phyloP scores from a whole-genome alignment of 2,329 filamentous ascomycete species.

The Nigrospora sphaerica region DNA sequence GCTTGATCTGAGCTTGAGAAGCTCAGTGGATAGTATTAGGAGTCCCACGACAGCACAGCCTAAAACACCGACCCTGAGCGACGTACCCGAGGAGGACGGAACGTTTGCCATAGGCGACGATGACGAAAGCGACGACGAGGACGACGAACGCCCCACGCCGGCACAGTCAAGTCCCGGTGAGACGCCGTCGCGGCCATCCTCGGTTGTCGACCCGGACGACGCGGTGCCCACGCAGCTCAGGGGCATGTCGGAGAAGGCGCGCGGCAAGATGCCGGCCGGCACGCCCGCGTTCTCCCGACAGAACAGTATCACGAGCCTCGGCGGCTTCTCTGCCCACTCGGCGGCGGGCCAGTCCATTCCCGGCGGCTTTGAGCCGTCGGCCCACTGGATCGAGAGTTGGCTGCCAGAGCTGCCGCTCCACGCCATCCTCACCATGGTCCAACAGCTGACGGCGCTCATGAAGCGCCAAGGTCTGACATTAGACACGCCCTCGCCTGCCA shows the following conservation, averaged over 20 bases:
- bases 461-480: constrained; percentile 37
- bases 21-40: constrained; percentile 60
- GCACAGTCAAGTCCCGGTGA: constrained; percentile 58
- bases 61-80: constrained; percentile 49
- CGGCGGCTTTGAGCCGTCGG: constrained; percentile 68
- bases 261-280: constrained; percentile 89
- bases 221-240: constrained; percentile 74
- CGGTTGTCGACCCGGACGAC: constrained; percentile 63
- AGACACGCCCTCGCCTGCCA: constrained; percentile 35
- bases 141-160: constrained; percentile 47
- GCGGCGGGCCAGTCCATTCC: constrained; percentile 47
- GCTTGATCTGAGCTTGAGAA: constrained; percentile 41
- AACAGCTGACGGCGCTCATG: constrained; percentile 54
- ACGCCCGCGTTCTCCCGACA: constrained; percentile 79
- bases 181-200: constrained; percentile 58
- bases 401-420: constrained; percentile 86
- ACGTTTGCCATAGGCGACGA: constrained; percentile 89
- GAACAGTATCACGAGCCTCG: constrained; percentile 79
- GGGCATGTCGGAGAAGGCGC: constrained; percentile 94
- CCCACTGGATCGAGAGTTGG: constrained; percentile 88
- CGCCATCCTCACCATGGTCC: constrained; percentile 72
- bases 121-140: constrained; percentile 41
- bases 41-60: constrained; percentile 52
- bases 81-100: constrained; percentile 70
- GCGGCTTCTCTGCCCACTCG: constrained; percentile 42